Base-by-base conservation (phyloP, 2,329 filamentous ascomycete genomes). In the Fusarium miscanthi region DNA sequence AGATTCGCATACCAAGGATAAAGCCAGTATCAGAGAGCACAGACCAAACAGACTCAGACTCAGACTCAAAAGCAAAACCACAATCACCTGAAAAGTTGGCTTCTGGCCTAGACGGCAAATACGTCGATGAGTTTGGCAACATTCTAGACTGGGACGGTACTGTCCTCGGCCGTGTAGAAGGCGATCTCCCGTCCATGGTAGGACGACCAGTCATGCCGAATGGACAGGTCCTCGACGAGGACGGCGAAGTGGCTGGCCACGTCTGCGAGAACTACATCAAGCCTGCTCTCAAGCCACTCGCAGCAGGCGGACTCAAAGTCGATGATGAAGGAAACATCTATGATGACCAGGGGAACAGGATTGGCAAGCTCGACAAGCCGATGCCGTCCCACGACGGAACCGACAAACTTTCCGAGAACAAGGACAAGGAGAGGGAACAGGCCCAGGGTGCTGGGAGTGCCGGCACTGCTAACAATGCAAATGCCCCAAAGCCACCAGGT, bases 231-330 rank as follows among this genome's bases (percentile, higher is more conserved):
- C 91, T 95, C 13, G 93, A 95, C 70, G 89, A 91, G 66, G 93
- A 95, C 70, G 93, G 93, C 31, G 92, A 95, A 66, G 90, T 95
- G 31, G 87, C 91, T 65, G 93, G 95, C 83, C 91, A 91, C 80
- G 94, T 94, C 75, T 88, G 87, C 27, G 90, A 90, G 69, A 81
- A 82, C 5, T 80, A 89, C 27, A 69, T 61, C 58, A 84, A 85
- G 53, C 87, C 88, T 9, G 85, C 87, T 73, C 82, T 88, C 42
- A 82, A 85, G 66, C 87, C 84, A 67, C 84, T 87, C 46, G 85
- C 87, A 72, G 85, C 87, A 72, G 81, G 84, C 4, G 88, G 88
- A 11, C 83, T 87, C 40, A 85, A 84, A 63, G 87, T 90, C 69
- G 90, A 90, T 79, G 83, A 84, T 30, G 83, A 87, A 67, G 88